Conservation (phyloP, 1,284 basidiomycete genomes). For the Somion occarium region DNA sequence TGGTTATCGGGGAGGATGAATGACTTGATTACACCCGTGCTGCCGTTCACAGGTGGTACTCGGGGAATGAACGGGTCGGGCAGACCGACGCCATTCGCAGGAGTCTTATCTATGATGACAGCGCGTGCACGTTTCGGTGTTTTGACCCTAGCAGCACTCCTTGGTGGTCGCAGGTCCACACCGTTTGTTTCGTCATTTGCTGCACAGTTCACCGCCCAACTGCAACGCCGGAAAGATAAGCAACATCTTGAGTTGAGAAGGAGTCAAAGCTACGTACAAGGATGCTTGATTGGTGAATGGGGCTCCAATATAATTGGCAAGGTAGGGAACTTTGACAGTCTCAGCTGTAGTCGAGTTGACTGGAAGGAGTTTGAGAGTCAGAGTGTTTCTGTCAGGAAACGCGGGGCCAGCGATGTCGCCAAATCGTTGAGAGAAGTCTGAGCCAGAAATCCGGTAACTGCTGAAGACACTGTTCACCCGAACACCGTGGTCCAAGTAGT, state of each 20-base stretch:
- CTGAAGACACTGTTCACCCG: constrained; percentile 61
- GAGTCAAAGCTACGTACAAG: constrained; percentile 38
- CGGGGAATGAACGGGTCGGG: constrained; percentile 47
- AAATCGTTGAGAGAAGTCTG: constrained; percentile 49
- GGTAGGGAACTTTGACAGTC: constrained; percentile 48
- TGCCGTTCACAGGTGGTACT: constrained; percentile 40
- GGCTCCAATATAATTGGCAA: constrained; percentile 42
- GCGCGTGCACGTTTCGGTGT: constrained; percentile 31
- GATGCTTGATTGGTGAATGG: constrained; percentile 48
- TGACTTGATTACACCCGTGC: constrained; percentile 52
- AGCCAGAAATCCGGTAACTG: constrained; percentile 48
- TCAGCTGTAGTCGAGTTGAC: constrained; percentile 43
- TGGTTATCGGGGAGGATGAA: constrained; percentile 53
- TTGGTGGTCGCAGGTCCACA: constrained; percentile 36
- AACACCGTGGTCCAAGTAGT: constrained; percentile 59
- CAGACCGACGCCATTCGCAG: constrained; percentile 37
- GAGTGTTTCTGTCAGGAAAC: constrained; percentile 40
- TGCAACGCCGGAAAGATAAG: constrained; percentile 17
- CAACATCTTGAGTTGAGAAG: neutral
- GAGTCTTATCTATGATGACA: constrained; percentile 40
- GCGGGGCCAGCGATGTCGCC: constrained; percentile 54
- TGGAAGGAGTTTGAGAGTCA: constrained; percentile 40
- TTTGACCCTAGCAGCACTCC: constrained; percentile 10
- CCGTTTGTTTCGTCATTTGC: constrained; percentile 52
- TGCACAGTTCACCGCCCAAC: constrained; percentile 59